These are phyloP conservation scores for Bauhinia variegata DNA, from an alignment of 306 rosid genomes.

Conservation along the genomic window DNA sequence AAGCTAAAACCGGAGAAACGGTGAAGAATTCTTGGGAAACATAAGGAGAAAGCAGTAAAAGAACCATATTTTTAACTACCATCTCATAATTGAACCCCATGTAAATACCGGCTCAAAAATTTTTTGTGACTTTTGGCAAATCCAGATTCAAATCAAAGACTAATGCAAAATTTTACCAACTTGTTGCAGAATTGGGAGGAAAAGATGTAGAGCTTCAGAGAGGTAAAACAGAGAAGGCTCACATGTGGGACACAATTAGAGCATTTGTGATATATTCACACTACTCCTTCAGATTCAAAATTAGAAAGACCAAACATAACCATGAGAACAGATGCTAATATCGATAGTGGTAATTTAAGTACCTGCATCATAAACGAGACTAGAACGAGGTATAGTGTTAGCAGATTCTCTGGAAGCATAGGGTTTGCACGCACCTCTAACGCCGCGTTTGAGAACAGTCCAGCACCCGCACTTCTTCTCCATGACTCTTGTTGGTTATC, in stretches of 20 bases:
- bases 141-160: slow-evolving; percentile 25
- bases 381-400: slow-evolving; percentile 86
- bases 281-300: slow-evolving; percentile 18
- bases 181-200: not conserved
- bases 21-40: slow-evolving; percentile 36
- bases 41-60: slow-evolving; percentile 36
- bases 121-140: slow-evolving; percentile 13
- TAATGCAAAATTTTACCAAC: not conserved
- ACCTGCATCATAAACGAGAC: slow-evolving; percentile 95
- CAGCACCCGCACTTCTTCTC: slow-evolving; percentile 91
- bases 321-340: not conserved
- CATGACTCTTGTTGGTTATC: slow-evolving; percentile 43
- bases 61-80: slow-evolving; percentile 30
- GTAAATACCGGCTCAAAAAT: slow-evolving; percentile 28
- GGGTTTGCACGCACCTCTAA: slow-evolving; percentile 78
- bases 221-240: slow-evolving; percentile 32
- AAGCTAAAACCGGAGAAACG: slow-evolving; percentile 7
- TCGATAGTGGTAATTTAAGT: not conserved
- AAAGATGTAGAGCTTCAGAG: slow-evolving; percentile 6
- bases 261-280: slow-evolving; percentile 34
- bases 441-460: slow-evolving; percentile 80
- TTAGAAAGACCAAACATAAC: not conserved
- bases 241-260: slow-evolving; percentile 11
- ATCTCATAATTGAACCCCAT: slow-evolving; percentile 40
- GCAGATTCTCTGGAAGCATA: slow-evolving; percentile 77